Base-by-base conservation (phyloP, 2,329 filamentous ascomycete genomes). In the Botrytis deweyae region DNA sequence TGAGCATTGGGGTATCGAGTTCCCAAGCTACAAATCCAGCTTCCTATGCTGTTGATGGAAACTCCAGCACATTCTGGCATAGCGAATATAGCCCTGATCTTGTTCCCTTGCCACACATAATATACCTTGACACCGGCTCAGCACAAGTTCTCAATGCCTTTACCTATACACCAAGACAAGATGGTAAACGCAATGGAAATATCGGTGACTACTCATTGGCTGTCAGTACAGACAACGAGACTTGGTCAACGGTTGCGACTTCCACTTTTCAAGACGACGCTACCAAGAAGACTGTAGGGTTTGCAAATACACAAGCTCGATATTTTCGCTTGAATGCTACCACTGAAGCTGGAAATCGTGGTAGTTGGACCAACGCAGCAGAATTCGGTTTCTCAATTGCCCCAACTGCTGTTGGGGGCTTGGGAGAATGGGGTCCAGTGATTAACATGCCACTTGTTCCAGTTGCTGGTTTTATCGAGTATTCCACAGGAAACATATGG, bases 101-200 rank as follows among this genome's bases (percentile, higher is more conserved):
- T 22, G 77, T 77, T 52, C 65, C 77, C 8, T 75, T 82, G 12
- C 81, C 82, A 4, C 78, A 83, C 73, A 77, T 72, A 67, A 78
- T 82, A 49, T 76, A 77, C 5, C 78, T 83, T 42, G 82, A 83
- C 73, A 81, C 83, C 79, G 79, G 81, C 68, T 72, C 72, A 3
- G 74, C 61, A 18, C 79, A 78, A 63, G 72, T 79, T n/a, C 74
- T 83, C 42, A 80, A 81, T 67, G 80, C 79, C 38, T 74, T 83
- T 52, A 78, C 75, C 46, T 81, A 82, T 44, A 75, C 79, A 33
- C 82, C 80, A 14, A 79, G 81, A 18, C 81, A 82, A 67, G 81
- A 81, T 71, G 77, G 77, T 36, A 77, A 58, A n/a, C 73, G 52
- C 3, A 83, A 83, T 73, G 81, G 82, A 14, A 81, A 80, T 38